Percentiles rank a stretch among this genome's conserved stretches.
phyloP scores from a whole-genome alignment of 106 monocot genomes.

The Xerophyta viscosa region DNA sequence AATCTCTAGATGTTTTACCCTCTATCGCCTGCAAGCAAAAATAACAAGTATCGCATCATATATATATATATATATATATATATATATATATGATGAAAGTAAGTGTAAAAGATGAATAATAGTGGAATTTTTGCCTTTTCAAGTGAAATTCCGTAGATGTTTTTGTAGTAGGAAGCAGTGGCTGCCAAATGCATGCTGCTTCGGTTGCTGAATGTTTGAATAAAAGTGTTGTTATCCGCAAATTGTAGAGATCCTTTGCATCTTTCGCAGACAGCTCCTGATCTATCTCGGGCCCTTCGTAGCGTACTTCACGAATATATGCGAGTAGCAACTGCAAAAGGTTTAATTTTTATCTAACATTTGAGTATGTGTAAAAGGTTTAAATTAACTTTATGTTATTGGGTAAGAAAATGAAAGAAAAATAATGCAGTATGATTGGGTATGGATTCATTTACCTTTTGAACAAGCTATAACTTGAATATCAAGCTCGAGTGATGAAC shows the following conservation, averaged over 20 bases:
- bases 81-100: neutral
- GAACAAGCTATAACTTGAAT: slow-evolving; percentile 23
- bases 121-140: slow-evolving; percentile 38
- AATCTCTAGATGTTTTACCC: slow-evolving; percentile 70
- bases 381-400: neutral
- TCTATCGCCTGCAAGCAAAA: slow-evolving; percentile 47
- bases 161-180: slow-evolving; percentile 51
- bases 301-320: slow-evolving; percentile 38
- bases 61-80: no score
- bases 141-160: slow-evolving; percentile 35
- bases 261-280: slow-evolving; percentile 37
- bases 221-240: slow-evolving; percentile 72
- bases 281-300: slow-evolving; percentile 74
- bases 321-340: slow-evolving; percentile 47
- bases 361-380: neutral
- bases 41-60: neutral
- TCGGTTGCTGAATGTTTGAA: slow-evolving; percentile 56
- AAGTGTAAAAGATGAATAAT: neutral
- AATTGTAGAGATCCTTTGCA: slow-evolving; percentile 60
- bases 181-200: slow-evolving; percentile 71
- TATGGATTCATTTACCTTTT: slow-evolving; percentile 31
- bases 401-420: neutral
- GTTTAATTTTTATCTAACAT: no score
- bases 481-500: slow-evolving; percentile 53
- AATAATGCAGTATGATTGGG: neutral